A percentile compares a stretch with the other conserved stretches of the same genome.
Conservation (phyloP, 1,284 basidiomycete genomes). For the Marasmius tenuissimus region DNA sequence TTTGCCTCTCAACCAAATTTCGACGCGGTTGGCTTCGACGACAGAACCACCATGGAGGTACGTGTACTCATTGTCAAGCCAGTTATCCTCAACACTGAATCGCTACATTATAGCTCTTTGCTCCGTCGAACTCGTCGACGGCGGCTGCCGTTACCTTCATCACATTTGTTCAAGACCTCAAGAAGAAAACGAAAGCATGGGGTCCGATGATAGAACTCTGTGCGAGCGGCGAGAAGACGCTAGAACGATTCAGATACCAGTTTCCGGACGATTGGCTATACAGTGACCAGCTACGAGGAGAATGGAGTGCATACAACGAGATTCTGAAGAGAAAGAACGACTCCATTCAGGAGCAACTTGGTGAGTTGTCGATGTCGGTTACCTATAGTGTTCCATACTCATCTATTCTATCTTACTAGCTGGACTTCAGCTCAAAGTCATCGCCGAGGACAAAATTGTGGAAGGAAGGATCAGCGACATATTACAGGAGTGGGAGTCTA, state of each 20-base stretch:
- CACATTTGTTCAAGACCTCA: conserved; percentile 98
- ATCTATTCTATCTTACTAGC: conserved; percentile 44
- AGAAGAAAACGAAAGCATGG: conserved; percentile 96
- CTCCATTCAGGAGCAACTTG: conserved; percentile 96
- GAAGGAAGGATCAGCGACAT: conserved; percentile 92
- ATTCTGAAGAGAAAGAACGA: conserved; percentile 98
- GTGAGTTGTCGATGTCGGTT: conserved; percentile 38
- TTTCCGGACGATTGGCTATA: conserved; percentile 98
- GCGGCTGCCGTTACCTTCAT: conserved; percentile 98
- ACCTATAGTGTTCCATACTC: conserved; percentile 8
- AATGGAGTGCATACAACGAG: conserved; percentile 98
- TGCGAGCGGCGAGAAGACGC: conserved; percentile 91
- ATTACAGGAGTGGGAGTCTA: conserved; percentile 92
- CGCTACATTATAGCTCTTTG: conserved; percentile 44
- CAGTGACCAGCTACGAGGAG: conserved; percentile 94
- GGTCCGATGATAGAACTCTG: conserved; percentile 96
- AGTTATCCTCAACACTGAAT: conserved; percentile 6
- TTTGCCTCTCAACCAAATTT: conserved; percentile 9
- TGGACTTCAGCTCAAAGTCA: conserved; percentile 96
- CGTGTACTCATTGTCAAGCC: neutral
- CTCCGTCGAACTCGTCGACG: conserved; percentile 77
- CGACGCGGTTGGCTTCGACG: conserved; percentile 9
- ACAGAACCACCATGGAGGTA: conserved; percentile 39
- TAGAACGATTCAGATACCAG: conserved; percentile 95
- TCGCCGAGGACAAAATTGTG: conserved; percentile 98